Percentiles rank a stretch among this genome's conserved stretches.
Evolutionary conservation across 2,329 filamentous ascomycete genomes (phyloP).

Genomic region (Fusarium bulbicola): DNA sequence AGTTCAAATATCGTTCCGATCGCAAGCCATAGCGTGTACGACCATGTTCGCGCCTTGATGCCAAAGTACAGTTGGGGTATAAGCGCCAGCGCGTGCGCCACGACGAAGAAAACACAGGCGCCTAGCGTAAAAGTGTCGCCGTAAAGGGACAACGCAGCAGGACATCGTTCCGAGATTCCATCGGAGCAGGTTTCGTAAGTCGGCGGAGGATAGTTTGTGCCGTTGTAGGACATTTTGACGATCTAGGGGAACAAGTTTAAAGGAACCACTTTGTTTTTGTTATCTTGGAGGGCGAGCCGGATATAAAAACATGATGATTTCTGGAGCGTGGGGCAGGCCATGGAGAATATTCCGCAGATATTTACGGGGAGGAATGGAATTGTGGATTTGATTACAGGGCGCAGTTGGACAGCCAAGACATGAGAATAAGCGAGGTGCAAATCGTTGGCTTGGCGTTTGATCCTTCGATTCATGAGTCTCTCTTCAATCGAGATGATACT

Average conservation of each 20-base stretch:
- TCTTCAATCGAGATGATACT: not conserved
- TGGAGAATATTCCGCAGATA: slow-evolving; percentile 2
- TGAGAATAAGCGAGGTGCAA: slow-evolving; percentile 11
- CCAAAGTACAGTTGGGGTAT: slow-evolving; percentile 47
- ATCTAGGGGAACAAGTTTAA: not conserved
- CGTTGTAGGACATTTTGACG: slow-evolving; percentile 7
- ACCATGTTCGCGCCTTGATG: slow-evolving; percentile 50
- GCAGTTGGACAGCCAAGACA: slow-evolving; percentile 18
- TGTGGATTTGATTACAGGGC: slow-evolving; percentile 7
- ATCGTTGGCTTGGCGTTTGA: slow-evolving; percentile 19
- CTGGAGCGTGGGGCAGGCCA: not conserved
- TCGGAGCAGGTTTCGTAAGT: slow-evolving; percentile 18
- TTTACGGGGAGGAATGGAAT: not conserved
- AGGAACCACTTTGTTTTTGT: not conserved
- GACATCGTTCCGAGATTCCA: slow-evolving; percentile 25
- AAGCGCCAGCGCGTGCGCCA: slow-evolving; percentile 46
- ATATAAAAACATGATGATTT: not conserved
- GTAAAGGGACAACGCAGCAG: slow-evolving; percentile 38
- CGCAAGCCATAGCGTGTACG: slow-evolving; percentile 46
- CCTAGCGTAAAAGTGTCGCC: slow-evolving; percentile 39
- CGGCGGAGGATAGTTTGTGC: slow-evolving; percentile 12
- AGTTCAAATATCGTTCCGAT: slow-evolving; percentile 53
- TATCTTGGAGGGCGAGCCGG: not conserved
- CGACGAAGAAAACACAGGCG: slow-evolving; percentile 47
- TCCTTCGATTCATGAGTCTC: not conserved